These are phyloP conservation scores for Collybiopsis luxurians DNA, from an alignment of 768 basidiomycete species.

Conservation along the genomic window DNA sequence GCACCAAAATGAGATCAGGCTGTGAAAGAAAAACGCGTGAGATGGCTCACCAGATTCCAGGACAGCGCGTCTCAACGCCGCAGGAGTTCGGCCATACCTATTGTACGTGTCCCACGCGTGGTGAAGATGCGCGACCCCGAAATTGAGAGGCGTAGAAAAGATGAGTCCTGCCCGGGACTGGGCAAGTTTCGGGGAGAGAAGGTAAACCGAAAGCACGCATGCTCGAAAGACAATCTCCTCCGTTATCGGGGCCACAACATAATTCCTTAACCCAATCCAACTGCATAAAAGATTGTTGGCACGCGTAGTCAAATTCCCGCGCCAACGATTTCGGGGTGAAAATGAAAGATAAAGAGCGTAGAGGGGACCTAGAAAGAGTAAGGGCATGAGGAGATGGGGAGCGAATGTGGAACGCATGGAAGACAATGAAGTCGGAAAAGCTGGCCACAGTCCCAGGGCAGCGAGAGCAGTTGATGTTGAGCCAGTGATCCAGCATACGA, in stretches of 20 bases:
- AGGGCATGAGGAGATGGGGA: slow-evolving; percentile 66
- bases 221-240: slow-evolving; percentile 93
- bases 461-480: slow-evolving; percentile 28
- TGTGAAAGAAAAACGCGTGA: neutral
- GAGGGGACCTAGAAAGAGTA: slow-evolving; percentile 77
- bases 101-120: slow-evolving; percentile 88
- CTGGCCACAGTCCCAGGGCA: slow-evolving; percentile 19
- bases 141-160: slow-evolving; percentile 79
- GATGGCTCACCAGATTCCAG: slow-evolving; percentile 47
- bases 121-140: slow-evolving; percentile 90
- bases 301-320: slow-evolving; percentile 53
- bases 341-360: slow-evolving; percentile 35
- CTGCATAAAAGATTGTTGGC: slow-evolving; percentile 33
- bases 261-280: slow-evolving; percentile 8
- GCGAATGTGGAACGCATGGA: slow-evolving; percentile 23
- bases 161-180: slow-evolving; percentile 58
- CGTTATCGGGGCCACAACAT: slow-evolving; percentile 68
- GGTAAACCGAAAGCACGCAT: slow-evolving; percentile 73
- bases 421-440: slow-evolving; percentile 21
- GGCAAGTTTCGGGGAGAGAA: slow-evolving; percentile 46
- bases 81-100: slow-evolving; percentile 61
- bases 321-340: slow-evolving; percentile 31
- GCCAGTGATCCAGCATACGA: slow-evolving; percentile 39
- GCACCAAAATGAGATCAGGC: neutral
- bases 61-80: slow-evolving; percentile 64